Conservation (phyloP, 1,284 basidiomycete species). For the Cryptococcus hybrid region DNA sequence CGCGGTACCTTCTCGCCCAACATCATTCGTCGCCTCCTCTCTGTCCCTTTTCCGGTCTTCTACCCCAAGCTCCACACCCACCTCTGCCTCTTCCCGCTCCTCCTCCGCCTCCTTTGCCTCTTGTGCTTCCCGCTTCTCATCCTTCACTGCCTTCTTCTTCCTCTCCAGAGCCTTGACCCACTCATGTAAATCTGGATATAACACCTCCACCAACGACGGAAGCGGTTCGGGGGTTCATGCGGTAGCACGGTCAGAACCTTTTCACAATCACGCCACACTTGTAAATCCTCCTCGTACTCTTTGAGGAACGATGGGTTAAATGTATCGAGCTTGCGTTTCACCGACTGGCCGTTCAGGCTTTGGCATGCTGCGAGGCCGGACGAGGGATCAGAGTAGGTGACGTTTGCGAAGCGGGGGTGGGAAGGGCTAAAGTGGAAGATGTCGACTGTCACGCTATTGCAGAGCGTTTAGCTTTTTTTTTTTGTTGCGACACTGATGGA, state of each 20-base stretch:
- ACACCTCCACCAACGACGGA: constrained; percentile 26
- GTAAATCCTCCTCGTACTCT: constrained; percentile 32
- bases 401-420: constrained; percentile 44
- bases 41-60: no score
- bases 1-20: no score
- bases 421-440: constrained; percentile 45
- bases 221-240: constrained; percentile 39
- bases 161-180: constrained; percentile 24
- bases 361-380: constrained; percentile 29
- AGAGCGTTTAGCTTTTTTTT: no score
- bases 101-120: constrained; percentile 11
- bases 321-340: constrained; percentile 12
- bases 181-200: constrained; percentile 38
- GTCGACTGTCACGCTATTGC: constrained; percentile 43
- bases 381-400: constrained; percentile 34
- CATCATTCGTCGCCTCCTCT: no score
- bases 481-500: constrained; percentile 8
- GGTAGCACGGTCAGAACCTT: constrained; percentile 37
- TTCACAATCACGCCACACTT: constrained; percentile 37
- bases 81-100: constrained; percentile 7
- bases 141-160: no score
- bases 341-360: constrained; percentile 29
- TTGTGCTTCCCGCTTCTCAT: constrained; percentile 3
- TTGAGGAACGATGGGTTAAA: constrained; percentile 31
- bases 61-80: no score